phyloP scores from a whole-genome alignment of 2,329 filamentous ascomycete species.

The Amylocarpus encephaloides region DNA sequence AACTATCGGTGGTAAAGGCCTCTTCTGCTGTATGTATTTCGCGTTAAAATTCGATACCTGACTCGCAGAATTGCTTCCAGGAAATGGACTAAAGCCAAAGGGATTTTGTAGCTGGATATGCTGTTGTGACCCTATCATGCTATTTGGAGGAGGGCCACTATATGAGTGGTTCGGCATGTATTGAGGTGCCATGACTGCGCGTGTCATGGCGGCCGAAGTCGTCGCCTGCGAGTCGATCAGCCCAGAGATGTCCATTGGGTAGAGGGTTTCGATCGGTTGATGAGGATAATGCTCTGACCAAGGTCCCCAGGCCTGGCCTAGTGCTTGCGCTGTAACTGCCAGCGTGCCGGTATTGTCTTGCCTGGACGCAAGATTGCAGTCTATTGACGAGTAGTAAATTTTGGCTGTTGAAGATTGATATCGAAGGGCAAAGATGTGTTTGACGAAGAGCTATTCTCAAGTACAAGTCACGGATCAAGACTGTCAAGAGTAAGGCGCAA shows the following conservation, averaged over 20 bases:
- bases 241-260: conserved; percentile 38
- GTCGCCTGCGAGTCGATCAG: conserved; percentile 42
- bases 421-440: too few species aligned
- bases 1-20: conserved; percentile 29
- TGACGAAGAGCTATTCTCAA: too few species aligned
- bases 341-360: conserved; percentile 36
- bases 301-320: conserved; percentile 48
- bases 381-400: background rate
- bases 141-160: conserved; percentile 38
- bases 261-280: conserved; percentile 22
- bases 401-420: background rate
- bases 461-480: too few species aligned
- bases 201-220: conserved; percentile 35
- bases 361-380: conserved; percentile 27
- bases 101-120: conserved; percentile 33
- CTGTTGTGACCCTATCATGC: conserved; percentile 36
- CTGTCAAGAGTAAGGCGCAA: too few species aligned
- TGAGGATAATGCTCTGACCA: conserved; percentile 40
- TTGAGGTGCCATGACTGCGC: conserved; percentile 40
- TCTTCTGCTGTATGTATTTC: conserved; percentile 29
- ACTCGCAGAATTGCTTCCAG: conserved; percentile 28
- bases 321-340: conserved; percentile 43
- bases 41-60: conserved; percentile 23
- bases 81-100: conserved; percentile 37
- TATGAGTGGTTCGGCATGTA: conserved; percentile 43